Percentiles rank a stretch among this genome's conserved stretches.
Evolutionary conservation across 2,329 filamentous ascomycete species (phyloP).

Genomic region (Dendryphion nanum): DNA sequence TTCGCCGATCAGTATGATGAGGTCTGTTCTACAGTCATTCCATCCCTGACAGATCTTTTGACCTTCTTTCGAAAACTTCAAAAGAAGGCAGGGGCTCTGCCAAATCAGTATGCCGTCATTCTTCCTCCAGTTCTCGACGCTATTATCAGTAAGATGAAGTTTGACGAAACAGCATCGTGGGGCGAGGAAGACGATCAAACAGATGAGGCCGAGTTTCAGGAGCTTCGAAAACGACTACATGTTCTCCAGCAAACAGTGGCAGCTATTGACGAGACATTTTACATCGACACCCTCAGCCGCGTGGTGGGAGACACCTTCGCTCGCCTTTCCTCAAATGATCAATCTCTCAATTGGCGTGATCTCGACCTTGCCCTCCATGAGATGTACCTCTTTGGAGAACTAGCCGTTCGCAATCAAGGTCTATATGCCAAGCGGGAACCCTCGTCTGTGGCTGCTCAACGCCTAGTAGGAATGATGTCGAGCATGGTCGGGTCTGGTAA

Average conservation of each 20-base stretch:
- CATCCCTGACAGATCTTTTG: constrained; percentile 86
- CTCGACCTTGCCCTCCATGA: constrained; percentile 91
- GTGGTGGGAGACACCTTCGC: constrained; percentile 87
- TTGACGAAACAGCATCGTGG: constrained; percentile 92
- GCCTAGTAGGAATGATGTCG: constrained; percentile 86
- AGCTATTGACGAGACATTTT: constrained; percentile 81
- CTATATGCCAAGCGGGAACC: constrained; percentile 84
- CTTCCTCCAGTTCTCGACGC: constrained; percentile 85
- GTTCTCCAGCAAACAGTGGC: constrained; percentile 91
- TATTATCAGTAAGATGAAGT: constrained; percentile 94
- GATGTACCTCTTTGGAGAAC: constrained; percentile 92
- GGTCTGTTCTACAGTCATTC: constrained; percentile 93
- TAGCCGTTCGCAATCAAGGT: constrained; percentile 84
- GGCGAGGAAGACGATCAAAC: constrained; percentile 92
- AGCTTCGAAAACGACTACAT: constrained; percentile 85
- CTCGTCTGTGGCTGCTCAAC: constrained; percentile 73
- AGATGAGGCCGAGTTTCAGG: constrained; percentile 96
- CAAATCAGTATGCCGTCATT: constrained; percentile 74
- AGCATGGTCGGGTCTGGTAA: constrained; percentile 91
- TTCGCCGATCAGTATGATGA: constrained; percentile 98
- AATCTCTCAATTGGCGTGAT: constrained; percentile 88
- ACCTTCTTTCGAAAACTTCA: constrained; percentile 84
- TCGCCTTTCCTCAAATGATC: constrained; percentile 67
- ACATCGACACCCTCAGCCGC: constrained; percentile 82
- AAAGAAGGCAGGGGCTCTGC: constrained; percentile 61